A percentile compares a stretch with the other conserved stretches of the same genome.
Conservation (phyloP, 176 grass and related monocot genomes). For the Zoysia japonica region DNA sequence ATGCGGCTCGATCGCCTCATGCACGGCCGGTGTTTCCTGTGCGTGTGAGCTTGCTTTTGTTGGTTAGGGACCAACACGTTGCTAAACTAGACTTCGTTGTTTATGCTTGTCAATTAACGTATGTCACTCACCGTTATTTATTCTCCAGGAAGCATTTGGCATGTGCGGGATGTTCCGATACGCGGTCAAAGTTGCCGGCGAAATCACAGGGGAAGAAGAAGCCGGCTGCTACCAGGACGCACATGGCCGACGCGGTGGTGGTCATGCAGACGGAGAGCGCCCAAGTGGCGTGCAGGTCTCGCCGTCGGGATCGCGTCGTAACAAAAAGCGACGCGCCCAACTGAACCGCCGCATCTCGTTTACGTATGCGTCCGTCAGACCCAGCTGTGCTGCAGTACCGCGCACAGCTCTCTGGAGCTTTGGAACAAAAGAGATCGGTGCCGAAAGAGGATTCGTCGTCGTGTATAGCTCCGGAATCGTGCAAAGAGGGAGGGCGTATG, state of each 20-base stretch:
- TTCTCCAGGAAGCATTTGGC: constrained; percentile 27
- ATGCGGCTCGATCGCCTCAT: neutral
- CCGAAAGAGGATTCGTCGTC: constrained; percentile 23
- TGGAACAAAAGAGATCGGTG: constrained; percentile 20
- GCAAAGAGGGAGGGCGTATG: neutral
- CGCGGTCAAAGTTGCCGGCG: constrained; percentile 32
- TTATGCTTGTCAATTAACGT: neutral
- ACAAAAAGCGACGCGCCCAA: constrained; percentile 27
- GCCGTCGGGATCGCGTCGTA: neutral
- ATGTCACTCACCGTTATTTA: neutral
- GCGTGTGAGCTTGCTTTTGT: constrained; percentile 19
- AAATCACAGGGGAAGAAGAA: neutral
- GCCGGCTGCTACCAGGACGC: neutral
- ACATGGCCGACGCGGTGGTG: constrained; percentile 23
- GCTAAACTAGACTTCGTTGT: neutral
- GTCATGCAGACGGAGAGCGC: neutral
- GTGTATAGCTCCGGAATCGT: constrained; percentile 3
- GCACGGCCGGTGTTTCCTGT: constrained; percentile 3
- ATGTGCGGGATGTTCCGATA: neutral
- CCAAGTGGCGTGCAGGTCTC: constrained; percentile 13
- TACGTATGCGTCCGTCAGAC: neutral
- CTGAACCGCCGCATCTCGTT: neutral
- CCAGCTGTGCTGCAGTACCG: neutral
- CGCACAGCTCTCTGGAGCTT: neutral
- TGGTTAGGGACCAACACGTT: constrained; percentile 33